Conservation (phyloP, 805 yeast species). For the Schizosaccharomyces japonicus region DNA sequence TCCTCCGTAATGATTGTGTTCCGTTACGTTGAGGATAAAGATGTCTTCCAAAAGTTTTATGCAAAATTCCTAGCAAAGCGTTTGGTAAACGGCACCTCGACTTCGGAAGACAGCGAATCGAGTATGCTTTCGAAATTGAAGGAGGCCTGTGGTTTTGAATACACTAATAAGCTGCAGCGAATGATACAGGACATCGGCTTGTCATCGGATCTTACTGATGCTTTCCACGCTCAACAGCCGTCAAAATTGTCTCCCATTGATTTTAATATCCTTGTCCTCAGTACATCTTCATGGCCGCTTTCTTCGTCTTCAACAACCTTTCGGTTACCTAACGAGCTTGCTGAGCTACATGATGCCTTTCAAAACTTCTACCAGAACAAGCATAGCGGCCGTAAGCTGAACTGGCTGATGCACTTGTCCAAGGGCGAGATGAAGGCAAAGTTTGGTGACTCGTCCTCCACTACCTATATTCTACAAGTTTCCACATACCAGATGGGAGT, state of each 20-base stretch:
- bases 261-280: slow-evolving; percentile 55
- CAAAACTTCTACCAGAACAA: slow-evolving; percentile 43
- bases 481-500: slow-evolving; percentile 75
- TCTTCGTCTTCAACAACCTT: slow-evolving; percentile 21
- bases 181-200: slow-evolving; percentile 89
- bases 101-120: slow-evolving; percentile 67
- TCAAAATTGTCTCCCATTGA: slow-evolving; percentile 17
- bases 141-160: slow-evolving; percentile 73
- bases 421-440: slow-evolving; percentile 80
- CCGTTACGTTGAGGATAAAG: slow-evolving; percentile 76
- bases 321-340: slow-evolving; percentile 43
- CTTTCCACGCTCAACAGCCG: slow-evolving; percentile 25
- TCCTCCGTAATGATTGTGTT: slow-evolving; percentile 73
- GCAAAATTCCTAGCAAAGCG: slow-evolving; percentile 74
- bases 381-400: slow-evolving; percentile 69
- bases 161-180: slow-evolving; percentile 76
- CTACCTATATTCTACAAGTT: slow-evolving; percentile 34
- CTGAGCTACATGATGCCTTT: slow-evolving; percentile 39
- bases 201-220: slow-evolving; percentile 47
- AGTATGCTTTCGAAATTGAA: slow-evolving; percentile 63
- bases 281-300: slow-evolving; percentile 79
- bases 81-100: slow-evolving; percentile 64
- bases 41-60: slow-evolving; percentile 81
- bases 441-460: slow-evolving; percentile 56
- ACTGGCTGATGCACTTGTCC: slow-evolving; percentile 90